Base-by-base conservation (phyloP, 352 stramenopile species). In the Paralagenidium karlingii region DNA sequence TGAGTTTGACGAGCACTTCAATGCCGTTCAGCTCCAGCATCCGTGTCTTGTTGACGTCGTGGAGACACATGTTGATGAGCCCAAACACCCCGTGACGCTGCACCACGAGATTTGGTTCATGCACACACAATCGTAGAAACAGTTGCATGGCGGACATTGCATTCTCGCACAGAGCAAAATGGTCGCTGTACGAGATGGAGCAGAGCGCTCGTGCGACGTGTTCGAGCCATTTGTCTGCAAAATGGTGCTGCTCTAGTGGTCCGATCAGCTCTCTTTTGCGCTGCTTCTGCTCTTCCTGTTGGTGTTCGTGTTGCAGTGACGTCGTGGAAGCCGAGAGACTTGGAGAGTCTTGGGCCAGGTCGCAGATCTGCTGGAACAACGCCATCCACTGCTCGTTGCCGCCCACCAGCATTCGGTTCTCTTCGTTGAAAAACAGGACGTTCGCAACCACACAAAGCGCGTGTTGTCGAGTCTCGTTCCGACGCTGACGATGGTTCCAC, bases 371-470 rank as follows among this genome's bases (percentile, higher is more conserved):
- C 34, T 76, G 47, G 5, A 94, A 49, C 9, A 82, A 38, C 24
- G 51, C 39, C 48, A 94, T 69, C 58, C 76, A 89, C 9, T 52
- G 29, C 2, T 47, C 30, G 21, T 82, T 49, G 1, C 54, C 53
- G 2, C 70, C 67, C 8, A 94, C 45, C 22, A 87, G 53, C 20
- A 65, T 54, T 1, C 83, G 80, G 38, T 94, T 95, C 19, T 68
- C 67, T n/a, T 93, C 78, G 44, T 95, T 87, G 58, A 91, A 95
- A 40, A 92, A 95, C 3, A 95, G 55, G 7, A 56, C 48, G 52
- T 95, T 95, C 6, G 79, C 83, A 1, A 94, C 29, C 29, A 84
- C 60, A 27, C 67, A 81, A 22, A 94, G 37, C 0, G 55, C 76
- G 39, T 88, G 61, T 32, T 80, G 66, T 20, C 61, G 73, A 31